Percentiles rank a stretch among this genome's conserved stretches.
Evolutionary conservation across 176 grass and related monocot genomes (phyloP).

Genomic region (Rhipidocladum racemiflorum): DNA sequence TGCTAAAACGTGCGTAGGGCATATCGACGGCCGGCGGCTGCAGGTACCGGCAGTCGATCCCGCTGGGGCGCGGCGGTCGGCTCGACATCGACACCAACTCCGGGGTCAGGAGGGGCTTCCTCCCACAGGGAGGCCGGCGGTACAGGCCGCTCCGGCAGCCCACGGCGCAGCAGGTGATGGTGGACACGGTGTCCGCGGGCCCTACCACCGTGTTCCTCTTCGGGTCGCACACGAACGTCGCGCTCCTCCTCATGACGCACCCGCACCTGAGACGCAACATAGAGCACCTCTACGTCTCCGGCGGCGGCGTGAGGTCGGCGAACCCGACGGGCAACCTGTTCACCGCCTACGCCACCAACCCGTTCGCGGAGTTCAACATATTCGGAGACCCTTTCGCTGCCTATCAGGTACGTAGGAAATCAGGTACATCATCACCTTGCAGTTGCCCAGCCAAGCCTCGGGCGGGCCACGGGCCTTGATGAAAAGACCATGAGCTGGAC

Average conservation of each 20-base stretch:
- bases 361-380: conserved; percentile 82
- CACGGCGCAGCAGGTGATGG: conserved; percentile 67
- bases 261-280: conserved; percentile 53
- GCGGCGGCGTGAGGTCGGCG: conserved; percentile 47
- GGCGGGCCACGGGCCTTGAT: too few relatives aligned
- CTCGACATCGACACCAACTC: conserved; percentile 61
- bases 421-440: background rate
- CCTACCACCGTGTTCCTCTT: conserved; percentile 58
- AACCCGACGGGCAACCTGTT: conserved; percentile 62
- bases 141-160: conserved; percentile 66
- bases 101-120: conserved; percentile 50
- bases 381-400: conserved; percentile 81
- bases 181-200: conserved; percentile 46
- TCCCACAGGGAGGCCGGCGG: conserved; percentile 52
- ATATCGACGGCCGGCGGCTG: conserved; percentile 67
- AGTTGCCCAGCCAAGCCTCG: too few relatives aligned
- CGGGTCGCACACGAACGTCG: conserved; percentile 70
- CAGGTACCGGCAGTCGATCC: conserved; percentile 69
- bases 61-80: conserved; percentile 37
- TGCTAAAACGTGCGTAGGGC: conserved; percentile 23
- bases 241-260: conserved; percentile 65
- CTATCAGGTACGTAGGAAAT: conserved; percentile 39
- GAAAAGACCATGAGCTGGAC: too few relatives aligned
- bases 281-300: conserved; percentile 65
- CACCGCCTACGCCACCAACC: conserved; percentile 56